phyloP scores from a whole-genome alignment of 192 early-diverging fungal species.

The Backusella luteola region DNA sequence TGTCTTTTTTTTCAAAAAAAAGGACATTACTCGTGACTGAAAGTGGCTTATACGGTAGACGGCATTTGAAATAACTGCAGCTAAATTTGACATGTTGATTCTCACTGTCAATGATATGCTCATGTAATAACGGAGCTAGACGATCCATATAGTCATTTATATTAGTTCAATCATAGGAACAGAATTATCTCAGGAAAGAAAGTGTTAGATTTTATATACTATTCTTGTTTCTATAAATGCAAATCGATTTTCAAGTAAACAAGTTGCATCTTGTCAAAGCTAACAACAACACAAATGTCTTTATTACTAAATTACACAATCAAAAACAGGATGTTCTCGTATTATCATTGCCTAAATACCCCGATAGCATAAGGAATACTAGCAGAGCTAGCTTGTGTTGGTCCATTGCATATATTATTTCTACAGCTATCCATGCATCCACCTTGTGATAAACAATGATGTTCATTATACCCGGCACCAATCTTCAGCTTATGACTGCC shows the following conservation, averaged over 20 bases:
- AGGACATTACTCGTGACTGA: slow-evolving; percentile 2
- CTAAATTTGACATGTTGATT: background rate
- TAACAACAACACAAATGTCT: background rate
- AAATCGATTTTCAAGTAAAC: too few species aligned
- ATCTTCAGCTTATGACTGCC: background rate
- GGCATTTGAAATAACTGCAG: background rate
- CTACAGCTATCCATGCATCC: background rate
- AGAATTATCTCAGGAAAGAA: too few species aligned
- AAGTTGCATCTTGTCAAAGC: too few species aligned
- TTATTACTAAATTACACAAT: background rate
- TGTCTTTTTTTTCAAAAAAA: slow-evolving; percentile 1
- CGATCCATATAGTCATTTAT: background rate
- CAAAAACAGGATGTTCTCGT: background rate
- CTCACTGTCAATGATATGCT: too few species aligned
- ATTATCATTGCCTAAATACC: background rate
- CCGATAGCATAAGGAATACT: background rate
- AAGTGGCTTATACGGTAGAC: background rate
- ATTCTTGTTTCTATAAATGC: too few species aligned
- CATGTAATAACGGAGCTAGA: background rate
- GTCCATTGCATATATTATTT: background rate
- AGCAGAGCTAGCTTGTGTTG: background rate
- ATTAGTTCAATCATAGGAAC: background rate
- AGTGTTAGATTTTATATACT: too few species aligned
- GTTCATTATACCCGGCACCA: background rate
- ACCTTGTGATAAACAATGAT: background rate